Evolutionary conservation across 2,329 filamentous ascomycete species (phyloP).

Genomic region (Fusarium mexicanum): DNA sequence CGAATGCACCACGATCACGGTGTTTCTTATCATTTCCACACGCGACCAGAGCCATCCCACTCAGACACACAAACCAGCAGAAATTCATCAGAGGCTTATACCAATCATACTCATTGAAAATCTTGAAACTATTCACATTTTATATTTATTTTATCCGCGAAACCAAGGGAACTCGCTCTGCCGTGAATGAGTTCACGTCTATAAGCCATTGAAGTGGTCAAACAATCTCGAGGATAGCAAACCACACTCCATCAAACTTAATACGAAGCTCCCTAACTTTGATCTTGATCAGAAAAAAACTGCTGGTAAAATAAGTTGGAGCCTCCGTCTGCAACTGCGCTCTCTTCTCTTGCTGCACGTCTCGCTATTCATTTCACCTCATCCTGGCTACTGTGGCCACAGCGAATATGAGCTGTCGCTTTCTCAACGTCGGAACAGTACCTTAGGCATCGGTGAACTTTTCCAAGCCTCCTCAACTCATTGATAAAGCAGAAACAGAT

Average conservation of each 20-base stretch:
- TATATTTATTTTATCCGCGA: too few relatives aligned
- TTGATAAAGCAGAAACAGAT: too few relatives aligned
- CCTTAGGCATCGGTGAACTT: too few relatives aligned
- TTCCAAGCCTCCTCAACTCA: too few relatives aligned
- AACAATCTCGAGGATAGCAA: fast-evolving
- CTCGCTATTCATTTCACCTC: not conserved
- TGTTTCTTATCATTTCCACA: not conserved
- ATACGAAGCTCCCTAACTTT: not conserved
- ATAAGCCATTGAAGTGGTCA: fast-evolving
- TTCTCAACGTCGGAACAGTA: not conserved
- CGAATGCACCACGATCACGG: not conserved
- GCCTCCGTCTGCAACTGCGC: not conserved
- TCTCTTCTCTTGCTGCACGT: not conserved
- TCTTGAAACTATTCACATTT: fast-evolving
- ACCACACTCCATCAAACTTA: not conserved
- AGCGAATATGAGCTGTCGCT: not conserved
- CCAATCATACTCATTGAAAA: fast-evolving
- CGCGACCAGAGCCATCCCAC: not conserved
- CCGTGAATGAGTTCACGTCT: not conserved
- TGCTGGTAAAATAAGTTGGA: not conserved
- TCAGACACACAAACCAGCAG: not conserved
- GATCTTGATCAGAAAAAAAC: not conserved
- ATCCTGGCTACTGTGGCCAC: not conserved
- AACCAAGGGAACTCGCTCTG: not conserved
- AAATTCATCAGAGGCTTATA: not conserved